Percentiles rank a stretch among this genome's conserved stretches.
Conservation (phyloP, 352 stramenopile genomes). For the Chloridella minuta region DNA sequence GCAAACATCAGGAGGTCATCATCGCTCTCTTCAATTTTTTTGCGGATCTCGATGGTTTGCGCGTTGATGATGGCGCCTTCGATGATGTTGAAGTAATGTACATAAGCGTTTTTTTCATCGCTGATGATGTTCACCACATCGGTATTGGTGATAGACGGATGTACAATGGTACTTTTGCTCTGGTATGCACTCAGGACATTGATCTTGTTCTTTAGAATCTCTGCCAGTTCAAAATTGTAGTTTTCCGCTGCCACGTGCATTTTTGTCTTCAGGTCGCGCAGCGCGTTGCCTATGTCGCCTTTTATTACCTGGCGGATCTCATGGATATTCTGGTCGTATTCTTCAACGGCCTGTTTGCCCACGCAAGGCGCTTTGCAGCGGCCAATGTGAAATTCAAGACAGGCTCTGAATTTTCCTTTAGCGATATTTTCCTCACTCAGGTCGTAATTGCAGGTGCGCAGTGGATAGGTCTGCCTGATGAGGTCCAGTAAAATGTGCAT, state of each 20-base stretch:
- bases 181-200: not conserved
- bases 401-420: not conserved
- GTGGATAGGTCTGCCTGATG: not conserved
- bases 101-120: not conserved
- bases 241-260: not conserved
- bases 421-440: not conserved
- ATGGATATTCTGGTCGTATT: not conserved
- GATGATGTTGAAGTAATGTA: not conserved
- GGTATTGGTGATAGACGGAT: not conserved
- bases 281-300: not conserved
- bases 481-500: conserved; percentile 1
- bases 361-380: not conserved
- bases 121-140: not conserved
- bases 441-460: not conserved
- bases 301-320: not conserved
- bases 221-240: not conserved
- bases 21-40: not conserved
- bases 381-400: not conserved
- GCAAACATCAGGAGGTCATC: not conserved
- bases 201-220: not conserved
- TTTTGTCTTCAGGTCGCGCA: not conserved
- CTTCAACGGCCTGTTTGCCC: not conserved
- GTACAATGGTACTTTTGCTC: not conserved
- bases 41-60: not conserved
- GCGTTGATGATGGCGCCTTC: not conserved